A percentile compares a stretch with the other conserved stretches of the same genome.
These are phyloP conservation scores for Xylaria scruposa DNA, from an alignment of 495 filamentous ascomycete species.

Conservation along the genomic window DNA sequence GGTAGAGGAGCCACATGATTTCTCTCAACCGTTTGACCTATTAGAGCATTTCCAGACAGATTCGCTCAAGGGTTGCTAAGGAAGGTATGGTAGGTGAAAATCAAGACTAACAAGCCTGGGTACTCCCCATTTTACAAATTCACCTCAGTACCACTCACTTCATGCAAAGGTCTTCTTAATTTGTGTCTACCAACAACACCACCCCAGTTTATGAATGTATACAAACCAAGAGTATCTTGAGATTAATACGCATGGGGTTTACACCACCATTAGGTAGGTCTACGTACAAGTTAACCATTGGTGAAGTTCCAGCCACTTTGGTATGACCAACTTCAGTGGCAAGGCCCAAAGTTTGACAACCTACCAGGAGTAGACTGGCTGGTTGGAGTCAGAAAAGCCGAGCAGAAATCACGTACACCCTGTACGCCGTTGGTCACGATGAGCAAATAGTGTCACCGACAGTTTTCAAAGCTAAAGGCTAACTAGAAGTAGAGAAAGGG, in stretches of 20 bases:
- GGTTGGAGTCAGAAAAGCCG: background rate
- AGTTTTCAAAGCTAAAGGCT: background rate
- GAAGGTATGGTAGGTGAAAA: background rate
- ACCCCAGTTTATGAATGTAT: background rate
- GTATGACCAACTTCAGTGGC: background rate
- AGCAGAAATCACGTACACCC: background rate
- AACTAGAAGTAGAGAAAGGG: background rate
- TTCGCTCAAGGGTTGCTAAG: background rate
- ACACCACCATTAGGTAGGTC: background rate
- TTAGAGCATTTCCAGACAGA: background rate
- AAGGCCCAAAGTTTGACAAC: background rate
- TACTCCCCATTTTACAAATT: background rate
- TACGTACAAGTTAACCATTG: background rate
- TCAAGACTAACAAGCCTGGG: background rate
- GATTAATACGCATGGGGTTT: background rate
- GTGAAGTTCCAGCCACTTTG: background rate
- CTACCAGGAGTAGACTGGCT: background rate
- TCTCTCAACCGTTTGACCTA: background rate
- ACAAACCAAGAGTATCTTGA: background rate
- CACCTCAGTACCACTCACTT: background rate
- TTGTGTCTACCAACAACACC: no score
- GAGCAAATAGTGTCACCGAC: background rate
- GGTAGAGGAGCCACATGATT: background rate
- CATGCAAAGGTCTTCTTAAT: background rate
- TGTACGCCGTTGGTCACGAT: background rate